Evolutionary conservation across 2,329 filamentous ascomycete genomes (phyloP).

Genomic region (Scedosporium dehoogii): DNA sequence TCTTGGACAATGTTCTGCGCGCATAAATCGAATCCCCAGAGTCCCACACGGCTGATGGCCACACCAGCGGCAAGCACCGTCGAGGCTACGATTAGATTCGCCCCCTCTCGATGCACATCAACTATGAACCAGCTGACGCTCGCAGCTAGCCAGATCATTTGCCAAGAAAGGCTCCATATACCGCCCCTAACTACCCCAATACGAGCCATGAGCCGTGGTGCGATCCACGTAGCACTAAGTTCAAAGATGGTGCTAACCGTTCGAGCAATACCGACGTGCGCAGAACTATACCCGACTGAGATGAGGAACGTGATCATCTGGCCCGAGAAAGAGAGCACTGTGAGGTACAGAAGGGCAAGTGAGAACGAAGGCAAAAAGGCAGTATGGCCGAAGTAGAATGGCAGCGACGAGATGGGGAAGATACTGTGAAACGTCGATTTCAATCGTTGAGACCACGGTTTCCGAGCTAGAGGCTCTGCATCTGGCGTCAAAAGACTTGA

Average conservation of each 20-base stretch:
- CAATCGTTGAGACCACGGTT: neutral
- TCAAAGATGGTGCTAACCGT: slow-evolving; percentile 45
- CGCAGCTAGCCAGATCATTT: slow-evolving; percentile 43
- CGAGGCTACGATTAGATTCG: slow-evolving; percentile 10
- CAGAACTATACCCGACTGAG: slow-evolving; percentile 38
- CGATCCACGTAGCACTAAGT: slow-evolving; percentile 50
- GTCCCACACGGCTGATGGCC: slow-evolving; percentile 43
- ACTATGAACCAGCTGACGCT: slow-evolving; percentile 33
- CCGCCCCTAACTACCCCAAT: slow-evolving; percentile 55
- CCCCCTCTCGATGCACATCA: neutral
- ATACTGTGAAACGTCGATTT: neutral
- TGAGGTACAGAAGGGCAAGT: slow-evolving; percentile 50
- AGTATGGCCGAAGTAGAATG: slow-evolving; percentile 40
- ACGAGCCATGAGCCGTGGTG: slow-evolving; percentile 41
- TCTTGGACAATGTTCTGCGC: slow-evolving; percentile 53
- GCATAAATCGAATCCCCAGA: slow-evolving; percentile 53
- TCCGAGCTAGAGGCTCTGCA: neutral
- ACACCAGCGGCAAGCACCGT: slow-evolving; percentile 2
- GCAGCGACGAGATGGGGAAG: neutral
- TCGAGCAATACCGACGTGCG: slow-evolving; percentile 43
- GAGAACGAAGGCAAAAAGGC: slow-evolving; percentile 53
- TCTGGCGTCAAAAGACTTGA: neutral
- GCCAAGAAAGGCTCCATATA: slow-evolving; percentile 62
- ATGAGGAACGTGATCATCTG: slow-evolving; percentile 58
- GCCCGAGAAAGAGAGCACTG: slow-evolving; percentile 46